Percentiles rank a stretch among this genome's conserved stretches.
Conservation (phyloP, 129 eudicot species). For the Logfia minima region DNA sequence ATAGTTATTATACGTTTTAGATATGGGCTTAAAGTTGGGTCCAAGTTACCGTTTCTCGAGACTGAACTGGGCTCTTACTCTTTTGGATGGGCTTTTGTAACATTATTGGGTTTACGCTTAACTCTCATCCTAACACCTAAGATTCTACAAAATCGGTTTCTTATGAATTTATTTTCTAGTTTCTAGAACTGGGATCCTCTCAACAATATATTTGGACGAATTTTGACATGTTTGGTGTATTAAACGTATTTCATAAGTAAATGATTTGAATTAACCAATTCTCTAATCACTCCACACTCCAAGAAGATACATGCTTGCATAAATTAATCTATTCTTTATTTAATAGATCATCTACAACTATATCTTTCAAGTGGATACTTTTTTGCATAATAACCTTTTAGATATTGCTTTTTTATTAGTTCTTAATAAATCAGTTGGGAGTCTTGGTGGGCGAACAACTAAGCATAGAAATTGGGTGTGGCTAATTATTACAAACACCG, state of each 20-base stretch:
- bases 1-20: too few relatives aligned
- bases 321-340: too few relatives aligned
- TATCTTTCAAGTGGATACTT: neutral
- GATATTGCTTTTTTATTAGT: neutral
- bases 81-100: neutral
- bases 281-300: too few relatives aligned
- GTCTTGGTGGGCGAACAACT: constrained; percentile 22
- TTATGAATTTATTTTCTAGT: too few relatives aligned
- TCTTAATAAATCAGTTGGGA: neutral
- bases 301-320: too few relatives aligned
- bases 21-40: neutral
- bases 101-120: neutral
- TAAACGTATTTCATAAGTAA: too few relatives aligned
- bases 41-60: too few relatives aligned
- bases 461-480: constrained; percentile 26
- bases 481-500: constrained; percentile 34
- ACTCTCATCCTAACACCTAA: neutral
- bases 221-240: too few relatives aligned
- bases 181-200: too few relatives aligned
- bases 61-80: neutral
- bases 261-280: too few relatives aligned
- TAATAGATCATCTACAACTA: neutral
- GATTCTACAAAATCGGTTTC: too few relatives aligned
- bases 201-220: too few relatives aligned
- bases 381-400: neutral